phyloP scores from a whole-genome alignment of 768 basidiomycete genomes.

The Rhizopogon roseolus region DNA sequence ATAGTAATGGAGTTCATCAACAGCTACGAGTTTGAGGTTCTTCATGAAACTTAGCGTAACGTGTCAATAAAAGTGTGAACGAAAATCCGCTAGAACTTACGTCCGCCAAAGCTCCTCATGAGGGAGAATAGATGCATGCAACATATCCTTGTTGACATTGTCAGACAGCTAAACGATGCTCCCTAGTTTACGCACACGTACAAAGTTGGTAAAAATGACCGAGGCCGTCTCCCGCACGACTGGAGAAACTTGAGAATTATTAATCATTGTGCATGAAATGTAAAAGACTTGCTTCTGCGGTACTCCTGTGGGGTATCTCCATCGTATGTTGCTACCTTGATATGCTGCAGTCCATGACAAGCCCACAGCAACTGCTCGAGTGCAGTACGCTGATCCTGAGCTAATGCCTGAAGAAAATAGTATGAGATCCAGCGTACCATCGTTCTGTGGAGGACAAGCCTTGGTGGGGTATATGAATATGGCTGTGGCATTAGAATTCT shows the following conservation, averaged over 20 bases:
- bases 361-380: slow-evolving; percentile 60
- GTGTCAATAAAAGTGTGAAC: slow-evolving; percentile 4
- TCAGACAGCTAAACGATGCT: neutral
- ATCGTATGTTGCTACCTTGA: slow-evolving; percentile 76
- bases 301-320: slow-evolving; percentile 78
- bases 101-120: slow-evolving; percentile 82
- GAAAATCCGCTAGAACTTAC: slow-evolving; percentile 26
- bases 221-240: slow-evolving; percentile 71
- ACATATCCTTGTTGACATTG: slow-evolving; percentile 55
- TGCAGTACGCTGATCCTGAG: slow-evolving; percentile 79
- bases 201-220: slow-evolving; percentile 88
- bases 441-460: slow-evolving; percentile 26
- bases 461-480: slow-evolving; percentile 91
- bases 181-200: slow-evolving; percentile 23
- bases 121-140: slow-evolving; percentile 82
- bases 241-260: slow-evolving; percentile 15
- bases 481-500: slow-evolving; percentile 57
- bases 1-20: slow-evolving; percentile 89
- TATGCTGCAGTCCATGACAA: slow-evolving; percentile 57
- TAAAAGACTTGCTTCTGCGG: slow-evolving; percentile 43
- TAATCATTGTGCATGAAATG: neutral
- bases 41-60: slow-evolving; percentile 56
- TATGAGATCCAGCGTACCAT: neutral
- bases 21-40: slow-evolving; percentile 70
- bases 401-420: slow-evolving; percentile 55